Evolutionary conservation across 345 rosid species (phyloP).

Genomic region (Citrus inodora): DNA sequence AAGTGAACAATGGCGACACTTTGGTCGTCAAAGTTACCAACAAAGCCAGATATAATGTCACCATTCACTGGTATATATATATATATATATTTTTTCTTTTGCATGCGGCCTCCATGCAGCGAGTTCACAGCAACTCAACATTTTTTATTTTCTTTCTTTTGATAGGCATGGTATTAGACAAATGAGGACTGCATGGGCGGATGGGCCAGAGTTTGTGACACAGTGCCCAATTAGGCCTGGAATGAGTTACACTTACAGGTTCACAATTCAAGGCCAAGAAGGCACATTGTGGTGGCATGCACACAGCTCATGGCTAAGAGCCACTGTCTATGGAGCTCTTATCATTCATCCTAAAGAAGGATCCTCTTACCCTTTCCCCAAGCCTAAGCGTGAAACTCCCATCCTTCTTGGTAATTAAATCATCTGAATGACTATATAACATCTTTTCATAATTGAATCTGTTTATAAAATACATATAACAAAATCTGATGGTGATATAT

Average conservation of each 20-base stretch:
- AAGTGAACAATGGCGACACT: conserved; percentile 68
- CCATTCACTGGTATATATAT: conserved; percentile 70
- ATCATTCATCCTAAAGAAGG: conserved; percentile 64
- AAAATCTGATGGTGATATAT: background rate
- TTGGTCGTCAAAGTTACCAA: conserved; percentile 65
- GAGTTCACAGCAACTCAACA: background rate
- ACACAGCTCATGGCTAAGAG: conserved; percentile 96
- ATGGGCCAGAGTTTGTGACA: conserved; percentile 92
- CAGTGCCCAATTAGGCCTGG: conserved; percentile 97
- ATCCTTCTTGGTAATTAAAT: conserved; percentile 59
- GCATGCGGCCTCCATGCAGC: background rate
- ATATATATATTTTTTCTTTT: background rate
- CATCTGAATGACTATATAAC: no score
- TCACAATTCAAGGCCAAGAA: conserved; percentile 79
- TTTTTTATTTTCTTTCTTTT: background rate
- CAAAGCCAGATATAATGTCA: conserved; percentile 62
- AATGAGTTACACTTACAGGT: conserved; percentile 73
- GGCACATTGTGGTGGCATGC: conserved; percentile 99
- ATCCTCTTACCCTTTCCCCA: conserved; percentile 67
- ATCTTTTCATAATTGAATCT: no score
- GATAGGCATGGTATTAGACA: conserved; percentile 90
- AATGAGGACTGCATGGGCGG: conserved; percentile 86
- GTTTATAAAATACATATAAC: background rate
- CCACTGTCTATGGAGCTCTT: conserved; percentile 90
- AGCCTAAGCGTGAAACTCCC: conserved; percentile 65